phyloP scores from a whole-genome alignment of 2,329 filamentous ascomycete genomes.

The Ophiobolus disseminans region DNA sequence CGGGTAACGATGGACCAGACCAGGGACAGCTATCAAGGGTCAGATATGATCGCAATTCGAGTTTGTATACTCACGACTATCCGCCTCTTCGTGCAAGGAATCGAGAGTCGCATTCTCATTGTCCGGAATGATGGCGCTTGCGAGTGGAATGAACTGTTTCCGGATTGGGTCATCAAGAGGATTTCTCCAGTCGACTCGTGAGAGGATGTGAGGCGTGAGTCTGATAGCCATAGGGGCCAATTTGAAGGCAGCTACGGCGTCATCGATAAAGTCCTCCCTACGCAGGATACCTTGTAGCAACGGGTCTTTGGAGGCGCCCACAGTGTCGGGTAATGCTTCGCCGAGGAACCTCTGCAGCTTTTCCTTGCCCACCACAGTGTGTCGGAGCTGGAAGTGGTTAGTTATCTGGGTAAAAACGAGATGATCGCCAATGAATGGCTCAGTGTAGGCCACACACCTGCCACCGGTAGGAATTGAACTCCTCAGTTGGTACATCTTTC shows the following conservation, averaged over 20 bases:
- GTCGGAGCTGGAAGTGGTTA: slow-evolving; percentile 49
- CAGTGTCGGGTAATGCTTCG: slow-evolving; percentile 57
- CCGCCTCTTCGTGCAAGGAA: slow-evolving; percentile 64
- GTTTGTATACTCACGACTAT: slow-evolving; percentile 52
- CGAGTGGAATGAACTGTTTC: slow-evolving; percentile 66
- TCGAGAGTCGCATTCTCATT: slow-evolving; percentile 64
- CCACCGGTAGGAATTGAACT: slow-evolving; percentile 64
- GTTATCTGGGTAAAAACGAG: background rate
- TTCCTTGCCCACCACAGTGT: slow-evolving; percentile 58
- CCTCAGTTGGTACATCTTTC: slow-evolving; percentile 55
- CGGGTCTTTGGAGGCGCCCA: slow-evolving; percentile 50
- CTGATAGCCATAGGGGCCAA: slow-evolving; percentile 66
- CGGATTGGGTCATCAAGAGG: slow-evolving; percentile 67
- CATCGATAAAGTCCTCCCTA: slow-evolving; percentile 61
- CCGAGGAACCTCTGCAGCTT: slow-evolving; percentile 60
- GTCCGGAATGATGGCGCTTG: slow-evolving; percentile 61
- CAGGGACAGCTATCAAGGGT: slow-evolving; percentile 53
- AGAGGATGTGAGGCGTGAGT: slow-evolving; percentile 67
- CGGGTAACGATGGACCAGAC: slow-evolving; percentile 68
- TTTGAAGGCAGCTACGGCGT: slow-evolving; percentile 61
- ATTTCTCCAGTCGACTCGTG: slow-evolving; percentile 65
- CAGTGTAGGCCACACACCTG: slow-evolving; percentile 53
- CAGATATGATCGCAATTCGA: background rate
- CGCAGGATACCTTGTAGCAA: slow-evolving; percentile 52
- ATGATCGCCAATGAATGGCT: background rate